Conservation (phyloP, 2,329 filamentous ascomycete species). For the Aureobasidium pullulans region DNA sequence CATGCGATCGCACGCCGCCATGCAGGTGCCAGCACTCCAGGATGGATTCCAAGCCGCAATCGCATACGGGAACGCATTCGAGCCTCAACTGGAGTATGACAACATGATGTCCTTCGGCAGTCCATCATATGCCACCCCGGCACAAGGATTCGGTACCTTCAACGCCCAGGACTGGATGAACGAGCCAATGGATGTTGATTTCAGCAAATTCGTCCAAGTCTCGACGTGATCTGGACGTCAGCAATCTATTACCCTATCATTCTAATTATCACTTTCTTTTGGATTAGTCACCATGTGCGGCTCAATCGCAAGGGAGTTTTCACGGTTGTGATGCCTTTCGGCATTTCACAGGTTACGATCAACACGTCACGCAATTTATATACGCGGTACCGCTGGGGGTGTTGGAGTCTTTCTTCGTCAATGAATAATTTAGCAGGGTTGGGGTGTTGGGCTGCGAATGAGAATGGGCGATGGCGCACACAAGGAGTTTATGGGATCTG, state of each 20-base stretch:
- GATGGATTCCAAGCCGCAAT: constrained; percentile 2
- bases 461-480: background rate
- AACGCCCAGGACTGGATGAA: constrained; percentile 14
- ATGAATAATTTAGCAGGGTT: background rate
- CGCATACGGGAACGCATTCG: background rate
- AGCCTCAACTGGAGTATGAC: constrained; percentile 9
- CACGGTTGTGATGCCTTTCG: background rate
- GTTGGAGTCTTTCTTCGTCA: background rate
- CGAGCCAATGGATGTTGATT: constrained; percentile 24
- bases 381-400: background rate
- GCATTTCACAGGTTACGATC: constrained; percentile 5
- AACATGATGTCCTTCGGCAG: constrained; percentile 9
- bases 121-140: background rate
- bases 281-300: constrained; percentile 6
- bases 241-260: background rate
- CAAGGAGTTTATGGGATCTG: background rate
- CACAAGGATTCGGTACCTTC: constrained; percentile 4
- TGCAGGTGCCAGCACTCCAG: constrained; percentile 13
- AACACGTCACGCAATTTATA: background rate
- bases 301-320: background rate
- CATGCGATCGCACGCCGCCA: constrained; percentile 20
- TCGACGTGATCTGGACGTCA: constrained; percentile 3
- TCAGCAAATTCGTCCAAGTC: constrained; percentile 24
- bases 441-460: background rate
- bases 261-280: background rate